Evolutionary conservation across 805 yeast genomes (phyloP), one percentile per base, ranked within the genome.

Genomic region (Nakazawaea holstii): DNA sequence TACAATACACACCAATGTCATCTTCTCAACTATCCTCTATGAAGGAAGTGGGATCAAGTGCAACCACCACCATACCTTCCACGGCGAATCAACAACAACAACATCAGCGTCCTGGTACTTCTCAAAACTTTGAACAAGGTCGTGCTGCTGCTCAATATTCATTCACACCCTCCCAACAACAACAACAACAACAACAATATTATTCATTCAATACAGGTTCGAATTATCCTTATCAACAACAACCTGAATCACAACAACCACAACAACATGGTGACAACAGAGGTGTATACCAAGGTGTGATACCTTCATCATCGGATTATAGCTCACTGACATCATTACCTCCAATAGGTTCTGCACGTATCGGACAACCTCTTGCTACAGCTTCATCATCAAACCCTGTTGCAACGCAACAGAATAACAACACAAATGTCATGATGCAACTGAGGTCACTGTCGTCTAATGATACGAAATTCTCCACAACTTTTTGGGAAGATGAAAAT

Each of bases 401-500:
- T 15, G 6, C 39, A 17, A 24, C 20, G n/a, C n/a, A n/a, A n/a
- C n/a, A n/a, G n/a, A 26, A 14, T 32, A 26, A 26, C 42, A 26
- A 15, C 42, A 39, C 35, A n/a, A 29, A 24, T 7, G 5, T 6
- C 37, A 41, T 32, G 14, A 17, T 8, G 3, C 32, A n/a, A 10
- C 38, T 9, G 24, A 35, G 38, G 11, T 14, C 38, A 27, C 36
- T 32, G 15, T 13, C 14, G 11, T 26, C 39, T 27, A 29, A 9
- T 10, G 48, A 35, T n/a, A 39, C 31, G 2, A 46, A 36, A 14
- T 38, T 40, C 13, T 35, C 45, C 14, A 46, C 49, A 14, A 46
- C 49, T 15, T 46, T 46, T 77, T 87, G 95, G 95, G 94, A 87
- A 59, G 95, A 87, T 60, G 95, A 87, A 59, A 82, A 84, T 55